These are phyloP conservation scores for Podosphaera xanthii DNA, from an alignment of 2,329 filamentous ascomycete genomes.

Conservation along the genomic window DNA sequence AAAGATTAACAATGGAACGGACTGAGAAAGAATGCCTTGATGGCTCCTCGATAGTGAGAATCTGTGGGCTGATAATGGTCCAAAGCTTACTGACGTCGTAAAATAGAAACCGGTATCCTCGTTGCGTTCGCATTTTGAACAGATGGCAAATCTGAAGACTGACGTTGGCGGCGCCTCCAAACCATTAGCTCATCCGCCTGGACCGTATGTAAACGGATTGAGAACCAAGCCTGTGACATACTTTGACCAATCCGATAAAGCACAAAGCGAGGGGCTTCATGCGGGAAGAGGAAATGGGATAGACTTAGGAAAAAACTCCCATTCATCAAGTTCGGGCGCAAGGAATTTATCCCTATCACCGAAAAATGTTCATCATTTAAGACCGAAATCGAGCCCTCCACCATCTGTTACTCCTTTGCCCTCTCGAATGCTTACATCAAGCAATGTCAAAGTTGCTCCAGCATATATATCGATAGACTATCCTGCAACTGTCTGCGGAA, in stretches of 20 bases:
- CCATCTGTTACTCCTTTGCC: conserved; percentile 48
- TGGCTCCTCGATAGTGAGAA: conserved; percentile 50
- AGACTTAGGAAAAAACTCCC: too few species aligned
- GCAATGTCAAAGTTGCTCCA: conserved; percentile 3
- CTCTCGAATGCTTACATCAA: conserved; percentile 25
- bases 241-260: too few species aligned
- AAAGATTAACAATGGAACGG: conserved; percentile 20
- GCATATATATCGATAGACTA: conserved; percentile 11
- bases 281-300: too few species aligned
- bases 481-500: conserved; percentile 19
- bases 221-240: too few species aligned
- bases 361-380: conserved; percentile 7
- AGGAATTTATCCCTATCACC: conserved; percentile 12
- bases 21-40: conserved; percentile 37
- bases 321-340: too few species aligned
- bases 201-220: too few species aligned
- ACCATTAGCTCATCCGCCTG: too few species aligned
- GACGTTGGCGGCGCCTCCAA: conserved; percentile 6
- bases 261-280: too few species aligned
- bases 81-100: conserved; percentile 3
- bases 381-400: conserved; percentile 7
- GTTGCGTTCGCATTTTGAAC: conserved; percentile 60
- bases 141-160: conserved; percentile 33
- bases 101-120: conserved; percentile 59
- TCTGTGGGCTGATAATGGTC: neutral